These are phyloP conservation scores for Populus trichocarpa DNA, from an alignment of 441 rosid genomes.

Conservation along the genomic window DNA sequence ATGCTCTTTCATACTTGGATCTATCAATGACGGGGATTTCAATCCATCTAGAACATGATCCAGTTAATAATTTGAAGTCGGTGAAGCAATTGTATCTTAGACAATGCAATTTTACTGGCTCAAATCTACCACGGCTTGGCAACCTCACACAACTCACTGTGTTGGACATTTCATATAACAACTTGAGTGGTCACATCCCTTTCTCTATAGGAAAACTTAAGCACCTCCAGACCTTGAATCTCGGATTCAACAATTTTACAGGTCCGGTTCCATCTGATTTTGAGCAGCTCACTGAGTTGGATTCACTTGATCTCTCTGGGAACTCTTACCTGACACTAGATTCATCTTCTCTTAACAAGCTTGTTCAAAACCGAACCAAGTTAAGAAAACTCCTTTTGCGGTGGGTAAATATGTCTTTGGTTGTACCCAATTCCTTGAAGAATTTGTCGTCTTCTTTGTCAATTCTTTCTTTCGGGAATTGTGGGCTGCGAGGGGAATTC, in stretches of 20 bases:
- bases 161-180: neutral
- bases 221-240: neutral
- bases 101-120: neutral
- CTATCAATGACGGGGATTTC: neutral
- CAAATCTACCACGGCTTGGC: constrained; percentile 12
- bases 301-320: neutral
- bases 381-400: neutral
- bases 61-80: neutral
- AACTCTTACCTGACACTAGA: neutral
- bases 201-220: neutral
- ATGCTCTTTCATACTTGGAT: neutral
- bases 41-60: neutral
- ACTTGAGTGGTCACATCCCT: neutral
- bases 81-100: neutral
- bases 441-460: neutral
- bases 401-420: neutral
- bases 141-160: neutral
- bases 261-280: neutral
- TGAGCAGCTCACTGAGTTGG: neutral
- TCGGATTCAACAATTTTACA: neutral
- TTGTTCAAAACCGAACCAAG: neutral
- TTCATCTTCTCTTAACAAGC: neutral
- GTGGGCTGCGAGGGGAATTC: neutral
- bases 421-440: neutral
- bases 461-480: neutral